phyloP scores from a whole-genome alignment of 2,329 filamentous ascomycete genomes.

The Furcasterigmium furcatum region DNA sequence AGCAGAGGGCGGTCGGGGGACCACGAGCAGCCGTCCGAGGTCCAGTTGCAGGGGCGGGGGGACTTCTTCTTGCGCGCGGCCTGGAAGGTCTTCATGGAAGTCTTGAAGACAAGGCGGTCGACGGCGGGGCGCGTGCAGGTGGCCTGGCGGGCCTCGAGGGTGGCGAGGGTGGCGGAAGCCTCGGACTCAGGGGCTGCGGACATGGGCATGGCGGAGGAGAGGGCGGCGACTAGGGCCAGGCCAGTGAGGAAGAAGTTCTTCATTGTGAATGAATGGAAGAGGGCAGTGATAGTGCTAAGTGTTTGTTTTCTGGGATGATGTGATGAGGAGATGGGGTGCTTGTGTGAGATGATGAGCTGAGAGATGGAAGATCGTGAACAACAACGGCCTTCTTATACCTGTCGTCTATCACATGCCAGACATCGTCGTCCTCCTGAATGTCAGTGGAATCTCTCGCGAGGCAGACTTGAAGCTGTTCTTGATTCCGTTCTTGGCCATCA shows the following conservation, averaged over 20 bases:
- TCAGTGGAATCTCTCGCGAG: too few relatives aligned
- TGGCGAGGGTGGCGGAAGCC: neutral
- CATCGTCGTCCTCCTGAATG: too few relatives aligned
- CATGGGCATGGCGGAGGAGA: neutral
- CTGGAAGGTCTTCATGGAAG: neutral
- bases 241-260: neutral
- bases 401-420: too few relatives aligned
- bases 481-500: too few relatives aligned
- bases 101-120: conserved; percentile 11
- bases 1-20: neutral
- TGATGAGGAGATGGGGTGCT: too few relatives aligned
- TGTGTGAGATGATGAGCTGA: too few relatives aligned
- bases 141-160: neutral
- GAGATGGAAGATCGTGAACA: too few relatives aligned
- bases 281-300: too few relatives aligned
- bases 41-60: conserved; percentile 20
- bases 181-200: neutral
- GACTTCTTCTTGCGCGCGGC: conserved; percentile 15
- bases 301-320: too few relatives aligned
- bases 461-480: too few relatives aligned
- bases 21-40: conserved; percentile 17
- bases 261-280: too few relatives aligned
- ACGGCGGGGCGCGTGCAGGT: neutral
- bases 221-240: neutral
- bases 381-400: too few relatives aligned